These are phyloP conservation scores for Botryotinia calthae DNA, from an alignment of 2,329 filamentous ascomycete species.

Conservation along the genomic window DNA sequence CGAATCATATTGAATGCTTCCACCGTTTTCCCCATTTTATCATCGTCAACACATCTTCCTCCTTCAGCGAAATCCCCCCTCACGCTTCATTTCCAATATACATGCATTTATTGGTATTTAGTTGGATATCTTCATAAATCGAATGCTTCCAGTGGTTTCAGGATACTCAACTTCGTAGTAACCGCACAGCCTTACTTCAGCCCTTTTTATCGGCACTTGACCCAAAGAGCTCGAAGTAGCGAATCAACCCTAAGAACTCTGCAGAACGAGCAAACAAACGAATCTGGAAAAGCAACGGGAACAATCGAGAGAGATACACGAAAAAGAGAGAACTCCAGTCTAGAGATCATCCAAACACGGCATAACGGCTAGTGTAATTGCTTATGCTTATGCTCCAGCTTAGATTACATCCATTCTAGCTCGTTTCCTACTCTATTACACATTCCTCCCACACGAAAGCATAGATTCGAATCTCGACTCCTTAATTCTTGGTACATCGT, in stretches of 20 bases:
- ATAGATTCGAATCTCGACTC: conserved; percentile 15
- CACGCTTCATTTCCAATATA: conserved; percentile 13
- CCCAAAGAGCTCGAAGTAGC: background rate
- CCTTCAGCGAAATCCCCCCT: background rate
- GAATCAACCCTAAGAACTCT: background rate
- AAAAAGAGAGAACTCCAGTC: background rate
- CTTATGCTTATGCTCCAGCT: conserved; percentile 17
- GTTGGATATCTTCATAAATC: conserved; percentile 9
- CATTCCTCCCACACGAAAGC: background rate
- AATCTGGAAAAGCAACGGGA: conserved; percentile 9
- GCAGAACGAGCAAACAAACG: conserved; percentile 1
- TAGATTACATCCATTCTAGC: background rate
- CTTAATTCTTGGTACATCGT: conserved; percentile 1
- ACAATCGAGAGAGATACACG: conserved; percentile 1
- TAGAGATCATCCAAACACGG: conserved; percentile 7
- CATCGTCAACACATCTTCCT: conserved; percentile 9
- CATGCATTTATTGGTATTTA: conserved; percentile 15
- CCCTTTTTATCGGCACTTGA: conserved; percentile 10
- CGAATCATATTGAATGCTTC: conserved; percentile 11
- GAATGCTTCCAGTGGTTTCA: conserved; percentile 20
- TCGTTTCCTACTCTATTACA: conserved; percentile 6
- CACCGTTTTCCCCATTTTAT: conserved; percentile 8
- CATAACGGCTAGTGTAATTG: conserved; percentile 17
- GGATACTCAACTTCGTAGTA: conserved; percentile 1
- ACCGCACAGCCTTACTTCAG: conserved; percentile 11